phyloP scores from a whole-genome alignment of 495 filamentous ascomycete genomes.

The Penicillium odoratum region DNA sequence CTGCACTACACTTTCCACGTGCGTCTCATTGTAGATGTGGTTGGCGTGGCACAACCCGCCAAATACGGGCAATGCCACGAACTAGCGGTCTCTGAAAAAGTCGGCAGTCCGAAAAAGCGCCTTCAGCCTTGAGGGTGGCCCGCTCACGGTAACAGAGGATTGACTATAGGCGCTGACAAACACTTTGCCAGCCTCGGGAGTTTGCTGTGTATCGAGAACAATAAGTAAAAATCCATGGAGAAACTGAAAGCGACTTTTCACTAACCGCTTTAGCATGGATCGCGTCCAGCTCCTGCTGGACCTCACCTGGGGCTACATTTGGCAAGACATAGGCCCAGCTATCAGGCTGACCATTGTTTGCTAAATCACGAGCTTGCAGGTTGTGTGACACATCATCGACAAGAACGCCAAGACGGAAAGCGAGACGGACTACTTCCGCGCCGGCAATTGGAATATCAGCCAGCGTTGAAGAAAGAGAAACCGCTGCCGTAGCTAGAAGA shows the following conservation, averaged over 20 bases:
- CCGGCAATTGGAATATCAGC: slow-evolving; percentile 22
- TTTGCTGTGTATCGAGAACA: not conserved
- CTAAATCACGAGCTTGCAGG: slow-evolving; percentile 28
- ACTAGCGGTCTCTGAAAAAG: slow-evolving; percentile 32
- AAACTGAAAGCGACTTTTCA: not conserved
- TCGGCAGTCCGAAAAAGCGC: slow-evolving; percentile 30
- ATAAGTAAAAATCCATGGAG: too few relatives aligned
- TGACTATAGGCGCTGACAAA: slow-evolving; percentile 40
- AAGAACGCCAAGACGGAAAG: slow-evolving; percentile 39
- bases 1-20: too few relatives aligned
- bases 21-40: not conserved
- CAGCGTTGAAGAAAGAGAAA: slow-evolving; percentile 35
- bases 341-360: slow-evolving; percentile 14
- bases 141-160: slow-evolving; percentile 42
- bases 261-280: slow-evolving; percentile 23
- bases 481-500: slow-evolving; percentile 35
- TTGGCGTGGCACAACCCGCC: slow-evolving; percentile 11
- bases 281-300: slow-evolving; percentile 37
- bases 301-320: slow-evolving; percentile 26
- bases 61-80: slow-evolving; percentile 14
- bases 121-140: slow-evolving; percentile 42
- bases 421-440: slow-evolving; percentile 31
- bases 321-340: slow-evolving; percentile 47
- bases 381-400: slow-evolving; percentile 36
- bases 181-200: slow-evolving; percentile 26